Evolutionary conservation across 1,139 yeast genomes (phyloP).

Genomic region (Blastobotrys illinoisensis): DNA sequence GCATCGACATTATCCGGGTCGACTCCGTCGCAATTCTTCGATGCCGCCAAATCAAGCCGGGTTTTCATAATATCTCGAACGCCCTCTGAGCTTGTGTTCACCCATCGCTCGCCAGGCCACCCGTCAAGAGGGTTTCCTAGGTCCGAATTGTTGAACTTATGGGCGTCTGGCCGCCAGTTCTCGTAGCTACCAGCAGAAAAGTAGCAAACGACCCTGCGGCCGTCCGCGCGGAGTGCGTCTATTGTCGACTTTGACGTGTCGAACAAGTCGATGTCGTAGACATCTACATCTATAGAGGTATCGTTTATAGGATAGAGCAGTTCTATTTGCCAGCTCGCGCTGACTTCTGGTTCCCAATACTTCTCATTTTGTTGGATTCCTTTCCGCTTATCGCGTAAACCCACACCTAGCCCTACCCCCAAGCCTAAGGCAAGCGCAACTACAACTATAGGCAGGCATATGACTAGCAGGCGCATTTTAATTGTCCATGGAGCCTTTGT

Average conservation of each 20-base stretch:
- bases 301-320: constrained; percentile 11
- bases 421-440: constrained; percentile 3
- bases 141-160: constrained; percentile 11
- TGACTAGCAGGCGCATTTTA: neutral
- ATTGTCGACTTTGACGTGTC: constrained; percentile 12
- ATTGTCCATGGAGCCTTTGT: neutral
- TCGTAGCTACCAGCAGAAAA: constrained; percentile 20
- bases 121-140: constrained; percentile 16
- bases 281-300: constrained; percentile 12
- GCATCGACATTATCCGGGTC: constrained; percentile 22
- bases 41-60: constrained; percentile 15
- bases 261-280: constrained; percentile 19
- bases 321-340: constrained; percentile 16
- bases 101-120: constrained; percentile 19
- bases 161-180: constrained; percentile 16
- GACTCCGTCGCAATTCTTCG: constrained; percentile 19
- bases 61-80: constrained; percentile 16
- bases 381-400: neutral
- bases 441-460: neutral
- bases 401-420: constrained; percentile 8
- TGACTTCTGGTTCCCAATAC: constrained; percentile 14
- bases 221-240: constrained; percentile 10
- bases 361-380: neutral
- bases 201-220: constrained; percentile 17
- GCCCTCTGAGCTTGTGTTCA: constrained; percentile 12